Evolutionary conservation across 805 yeast species (phyloP), one percentile per base, ranked within the genome.

Genomic region (Kuraishia floccosa): DNA sequence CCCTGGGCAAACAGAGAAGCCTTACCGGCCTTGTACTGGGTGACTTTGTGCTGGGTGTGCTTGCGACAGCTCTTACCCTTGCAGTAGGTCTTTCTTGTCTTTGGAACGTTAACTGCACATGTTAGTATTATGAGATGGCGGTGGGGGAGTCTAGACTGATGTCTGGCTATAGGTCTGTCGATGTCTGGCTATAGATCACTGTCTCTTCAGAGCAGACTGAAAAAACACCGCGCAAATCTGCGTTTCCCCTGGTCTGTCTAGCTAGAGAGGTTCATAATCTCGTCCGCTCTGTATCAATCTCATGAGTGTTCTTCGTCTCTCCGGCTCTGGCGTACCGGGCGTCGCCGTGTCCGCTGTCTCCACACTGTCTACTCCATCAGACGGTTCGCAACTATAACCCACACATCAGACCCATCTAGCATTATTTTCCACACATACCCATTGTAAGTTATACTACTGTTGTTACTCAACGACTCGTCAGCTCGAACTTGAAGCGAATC

Each of bases 1-100:
- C 99, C 99, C 76, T 91, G 97, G 55, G 97, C 96, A 63, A 77
- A 86, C 58, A 87, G 79, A 48, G 97, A 89, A 65, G 98, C 97
- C 77, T 91, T 91, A 74, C 99, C 98, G 65, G 97, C 95, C 72
- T 91, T 91, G 93, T 91, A 91, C 77, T 91, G 99, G 69, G 99
- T 89, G 63, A 91, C 98, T 79, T 89, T 91, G 94, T 91, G 98
- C 73, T 86, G 96, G 60, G 97, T 89, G 91, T 91, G 98, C 74
- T 86, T 85, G 63, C 94, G 83, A 80, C 99, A 91, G 64, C 76
- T 76, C 76, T 83, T 91, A 75, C 96, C 96, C 76, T 87, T 89
- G 77, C 99, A 91, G 86, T 82, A 91, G 68, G 99, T 91, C 76
- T 82, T 86, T 83, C 97, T 87, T 72, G 96, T 87, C 83, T 91